A percentile compares a stretch with the other conserved stretches of the same genome.
These are phyloP conservation scores for Aspergillus clavatus DNA, from an alignment of 2,329 filamentous ascomycete genomes.

Conservation along the genomic window DNA sequence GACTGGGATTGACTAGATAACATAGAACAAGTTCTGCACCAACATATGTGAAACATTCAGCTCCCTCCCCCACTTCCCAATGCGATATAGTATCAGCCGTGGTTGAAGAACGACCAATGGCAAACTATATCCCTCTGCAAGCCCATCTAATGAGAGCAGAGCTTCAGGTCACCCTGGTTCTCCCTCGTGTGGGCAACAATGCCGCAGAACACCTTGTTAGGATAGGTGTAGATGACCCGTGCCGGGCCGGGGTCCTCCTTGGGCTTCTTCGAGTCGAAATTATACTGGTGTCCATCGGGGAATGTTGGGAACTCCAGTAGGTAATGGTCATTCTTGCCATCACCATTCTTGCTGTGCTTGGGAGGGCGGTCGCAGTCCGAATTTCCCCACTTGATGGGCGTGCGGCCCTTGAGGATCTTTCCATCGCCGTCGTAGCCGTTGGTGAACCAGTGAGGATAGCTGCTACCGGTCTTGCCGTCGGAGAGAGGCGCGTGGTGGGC, in stretches of 20 bases:
- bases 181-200: background rate
- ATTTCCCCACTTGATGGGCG: background rate
- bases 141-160: background rate
- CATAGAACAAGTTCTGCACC: too few relatives aligned
- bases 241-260: slow-evolving; percentile 1
- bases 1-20: too few relatives aligned
- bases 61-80: too few relatives aligned
- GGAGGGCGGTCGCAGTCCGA: background rate
- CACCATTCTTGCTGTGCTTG: background rate
- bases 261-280: slow-evolving; percentile 2
- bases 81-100: background rate
- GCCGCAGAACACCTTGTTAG: slow-evolving; percentile 1
- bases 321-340: background rate
- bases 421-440: slow-evolving; percentile 1
- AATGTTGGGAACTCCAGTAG: background rate
- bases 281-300: background rate
- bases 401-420: background rate
- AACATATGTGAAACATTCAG: too few relatives aligned
- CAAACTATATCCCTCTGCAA: background rate
- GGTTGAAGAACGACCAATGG: too few relatives aligned
- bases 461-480: slow-evolving; percentile 1
- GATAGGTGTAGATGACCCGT: slow-evolving; percentile 1
- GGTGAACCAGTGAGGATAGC: slow-evolving; percentile 1
- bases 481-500: background rate
- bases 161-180: background rate